Evolutionary conservation across 2,329 filamentous ascomycete genomes (phyloP).

Genomic region (Zymoseptoria ardabiliae): DNA sequence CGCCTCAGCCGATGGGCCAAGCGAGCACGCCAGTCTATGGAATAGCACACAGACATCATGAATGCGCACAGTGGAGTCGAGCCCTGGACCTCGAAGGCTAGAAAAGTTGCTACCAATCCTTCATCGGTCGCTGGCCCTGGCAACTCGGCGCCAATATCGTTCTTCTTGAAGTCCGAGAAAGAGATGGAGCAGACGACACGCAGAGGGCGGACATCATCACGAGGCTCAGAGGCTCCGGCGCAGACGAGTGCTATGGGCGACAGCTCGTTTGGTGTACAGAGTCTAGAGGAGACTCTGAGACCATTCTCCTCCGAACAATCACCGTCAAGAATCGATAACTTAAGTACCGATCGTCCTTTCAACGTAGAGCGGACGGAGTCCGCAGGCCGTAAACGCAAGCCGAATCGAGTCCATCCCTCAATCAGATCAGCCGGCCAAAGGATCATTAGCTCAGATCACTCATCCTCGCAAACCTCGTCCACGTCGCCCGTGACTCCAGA

Average conservation of each 20-base stretch:
- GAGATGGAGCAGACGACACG: conserved; percentile 34
- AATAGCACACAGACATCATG: not conserved
- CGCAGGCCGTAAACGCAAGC: conserved; percentile 24
- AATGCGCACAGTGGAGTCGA: not conserved
- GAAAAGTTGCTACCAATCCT: conserved; percentile 12
- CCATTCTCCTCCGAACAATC: conserved; percentile 30
- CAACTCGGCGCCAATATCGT: conserved; percentile 45
- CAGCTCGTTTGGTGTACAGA: conserved; percentile 51
- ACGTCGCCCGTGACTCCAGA: conserved; percentile 17
- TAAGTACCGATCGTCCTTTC: conserved; percentile 16
- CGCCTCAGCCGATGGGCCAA: not conserved
- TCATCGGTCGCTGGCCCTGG: conserved; percentile 17
- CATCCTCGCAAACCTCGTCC: conserved; percentile 8
- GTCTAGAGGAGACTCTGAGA: conserved; percentile 47
- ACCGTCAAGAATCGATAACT: conserved; percentile 21
- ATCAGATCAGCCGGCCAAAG: conserved; percentile 28
- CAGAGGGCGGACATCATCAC: conserved; percentile 21
- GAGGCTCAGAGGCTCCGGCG: conserved; percentile 11
- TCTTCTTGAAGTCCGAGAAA: conserved; percentile 52
- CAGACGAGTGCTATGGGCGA: conserved; percentile 30
- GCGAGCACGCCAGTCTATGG: not conserved
- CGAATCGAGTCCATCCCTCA: conserved; percentile 31
- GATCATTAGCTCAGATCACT: conserved; percentile 28
- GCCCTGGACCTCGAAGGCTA: conserved; percentile 7
- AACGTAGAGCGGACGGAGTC: conserved; percentile 6